phyloP scores from a whole-genome alignment of 768 basidiomycete genomes.

The Hypholoma fasciculare region DNA sequence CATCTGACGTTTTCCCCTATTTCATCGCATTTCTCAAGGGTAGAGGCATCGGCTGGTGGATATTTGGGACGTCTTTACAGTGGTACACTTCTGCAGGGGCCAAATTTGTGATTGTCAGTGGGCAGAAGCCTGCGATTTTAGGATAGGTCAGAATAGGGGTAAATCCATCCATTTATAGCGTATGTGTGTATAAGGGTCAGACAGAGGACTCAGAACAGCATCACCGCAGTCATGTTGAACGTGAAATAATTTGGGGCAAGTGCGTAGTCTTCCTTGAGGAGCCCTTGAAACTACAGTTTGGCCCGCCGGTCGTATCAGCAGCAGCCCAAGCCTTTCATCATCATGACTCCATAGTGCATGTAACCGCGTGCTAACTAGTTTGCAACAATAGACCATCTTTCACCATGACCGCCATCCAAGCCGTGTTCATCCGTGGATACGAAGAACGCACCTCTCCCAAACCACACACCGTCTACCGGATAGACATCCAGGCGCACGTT shows the following conservation, averaged over 20 bases:
- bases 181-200: too few species aligned
- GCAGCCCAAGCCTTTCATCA: not conserved
- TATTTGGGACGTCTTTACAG: conserved; percentile 39
- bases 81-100: conserved; percentile 38
- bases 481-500: conserved; percentile 85
- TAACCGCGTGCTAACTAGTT: not conserved
- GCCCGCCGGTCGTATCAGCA: not conserved
- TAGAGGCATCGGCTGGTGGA: conserved; percentile 41
- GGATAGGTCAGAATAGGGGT: not conserved
- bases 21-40: conserved; percentile 50
- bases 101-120: conserved; percentile 51
- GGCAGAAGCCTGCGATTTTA: conserved; percentile 17
- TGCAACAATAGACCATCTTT: conserved; percentile 6
- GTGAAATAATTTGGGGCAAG: too few species aligned
- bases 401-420: conserved; percentile 73
- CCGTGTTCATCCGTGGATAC: conserved; percentile 65
- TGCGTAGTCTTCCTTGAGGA: not conserved
- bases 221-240: too few species aligned
- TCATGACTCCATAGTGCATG: not conserved
- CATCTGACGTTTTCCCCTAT: conserved; percentile 55
- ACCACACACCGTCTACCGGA: conserved; percentile 78
- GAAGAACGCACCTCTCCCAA: conserved; percentile 73
- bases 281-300: not conserved
- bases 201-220: too few species aligned
- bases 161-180: too few species aligned